Base-by-base conservation (phyloP, 345 rosid genomes). In the Combretum micranthum region DNA sequence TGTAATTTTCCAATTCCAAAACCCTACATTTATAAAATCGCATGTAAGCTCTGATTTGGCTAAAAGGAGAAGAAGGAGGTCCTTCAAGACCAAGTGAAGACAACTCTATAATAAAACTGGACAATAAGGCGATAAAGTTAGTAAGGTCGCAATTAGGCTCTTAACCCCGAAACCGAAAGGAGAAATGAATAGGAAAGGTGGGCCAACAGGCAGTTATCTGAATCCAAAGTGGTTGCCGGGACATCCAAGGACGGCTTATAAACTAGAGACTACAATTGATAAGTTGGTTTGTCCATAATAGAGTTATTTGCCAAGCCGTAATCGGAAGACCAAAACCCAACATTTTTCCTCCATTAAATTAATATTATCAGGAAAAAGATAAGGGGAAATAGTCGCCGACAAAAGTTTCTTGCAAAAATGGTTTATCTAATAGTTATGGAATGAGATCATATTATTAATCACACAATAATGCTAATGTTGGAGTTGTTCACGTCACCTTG, bases 311-410 rank as follows among this genome's bases (percentile, higher is more conserved):
- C 54, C 42, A 47, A 47, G 61, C 67, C 61, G 48, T 56, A 55
- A 20, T 50, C 32, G 55, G 61, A 56, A 56, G 67, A 55, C 54
- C 22, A 64, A 57, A 42, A 50, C 20, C 17, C 59, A 55, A 50
- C 49, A 39, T 15, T 15, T 49, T 32, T 32, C 9, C 39, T 7
- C 32, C 39, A 20, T 20, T 18, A 12, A 43, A 56, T 20, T 20
- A 16, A 26, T 26, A 23, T 51, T 22, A 17, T n/a, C 42, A 9
- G 19, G 52, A 57, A 57, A 57, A 42, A 37, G 51, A 57, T 57
- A 26, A 11, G 20, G 2, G 57, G 53, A 19, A 14, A 9, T 9
- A 21, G 26, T 42, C 44, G 52, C 52, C 44, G 61, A 57, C 61
- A 51, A 57, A 4, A 21, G 50, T 57, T 56, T 22, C 61, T 57